Evolutionary conservation across 148 eudicot genomes (phyloP), one percentile per base, ranked within the genome.

Genomic region (Diospyros lotus): DNA sequence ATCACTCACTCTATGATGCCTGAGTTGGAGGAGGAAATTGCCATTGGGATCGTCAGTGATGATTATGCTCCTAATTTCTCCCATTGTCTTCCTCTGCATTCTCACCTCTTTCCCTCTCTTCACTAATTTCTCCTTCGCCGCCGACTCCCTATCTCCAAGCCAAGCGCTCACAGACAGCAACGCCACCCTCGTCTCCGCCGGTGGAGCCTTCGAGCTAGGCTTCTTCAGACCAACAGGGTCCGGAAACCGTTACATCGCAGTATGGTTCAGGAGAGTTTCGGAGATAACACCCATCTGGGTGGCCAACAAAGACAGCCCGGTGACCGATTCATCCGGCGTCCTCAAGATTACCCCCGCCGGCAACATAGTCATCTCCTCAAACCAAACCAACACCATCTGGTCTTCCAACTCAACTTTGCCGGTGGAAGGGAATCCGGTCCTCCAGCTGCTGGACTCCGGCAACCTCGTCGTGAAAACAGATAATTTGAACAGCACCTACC

Each of bases 381-480:
- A 58, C 43, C 54, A 41, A 61, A 73, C 73, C 5, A 38, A 15
- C 17, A 53, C 4, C 44, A 2, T 78, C 15, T 78, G 81, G 81
- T 46, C 73, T 41, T 73, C 81, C 2, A 78, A 78, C 68, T 73
- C 73, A 3, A 59, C 79, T 5, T 46, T 64, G 1, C 0, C 52
- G 8, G 52, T 40, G 1, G 3, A 60, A 18, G 13, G 17, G n/a
- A 55, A 68, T 52, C 80, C 83, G 3, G 58, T 62, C 52, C 41
- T 80, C 68, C 78, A 62, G 45, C 77, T 80, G n/a, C 68, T 82
- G 40, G 77, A 82, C 54, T 58, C 70, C 3, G 82, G 85, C n/a
- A 82, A 82, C 64, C 82, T 82, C 50, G 82, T 82, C 39, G 70
- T 82, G 53, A 42, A 13, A 80, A 54, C 28, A 28, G 28, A 28